Evolutionary conservation across 306 rosid species (phyloP).

Genomic region (Spatholobus suberectus): DNA sequence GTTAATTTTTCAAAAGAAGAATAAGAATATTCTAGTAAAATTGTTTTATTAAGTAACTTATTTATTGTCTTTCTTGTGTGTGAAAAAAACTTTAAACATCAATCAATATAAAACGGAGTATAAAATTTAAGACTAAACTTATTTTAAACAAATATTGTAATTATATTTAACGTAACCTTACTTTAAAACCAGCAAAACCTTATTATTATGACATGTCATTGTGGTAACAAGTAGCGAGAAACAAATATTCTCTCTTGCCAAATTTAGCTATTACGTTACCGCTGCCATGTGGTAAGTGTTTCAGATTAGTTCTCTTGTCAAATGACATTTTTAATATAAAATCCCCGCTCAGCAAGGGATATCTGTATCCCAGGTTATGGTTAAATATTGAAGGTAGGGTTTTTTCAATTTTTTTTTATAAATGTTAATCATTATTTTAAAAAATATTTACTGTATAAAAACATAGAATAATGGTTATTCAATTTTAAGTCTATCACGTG

Average conservation of each 20-base stretch:
- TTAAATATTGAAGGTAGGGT: background rate
- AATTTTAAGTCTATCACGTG: background rate
- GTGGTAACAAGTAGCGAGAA: background rate
- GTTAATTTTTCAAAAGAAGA: no score
- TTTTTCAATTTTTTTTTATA: no score
- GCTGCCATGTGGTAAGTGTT: background rate
- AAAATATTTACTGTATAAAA: no score
- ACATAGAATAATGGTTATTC: no score
- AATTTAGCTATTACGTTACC: background rate
- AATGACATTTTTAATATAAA: background rate
- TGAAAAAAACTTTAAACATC: no score
- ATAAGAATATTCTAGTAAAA: no score
- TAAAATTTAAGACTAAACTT: no score
- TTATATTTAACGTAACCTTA: background rate
- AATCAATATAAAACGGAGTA: no score
- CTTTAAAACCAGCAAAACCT: background rate
- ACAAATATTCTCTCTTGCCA: background rate
- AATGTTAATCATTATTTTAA: no score
- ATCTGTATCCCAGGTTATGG: background rate
- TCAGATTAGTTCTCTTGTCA: background rate
- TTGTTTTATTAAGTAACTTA: no score
- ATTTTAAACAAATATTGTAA: background rate
- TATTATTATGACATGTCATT: background rate
- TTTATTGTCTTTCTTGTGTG: no score
- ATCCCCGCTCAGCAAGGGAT: background rate